These are phyloP conservation scores for Pontederia crassipes DNA, from an alignment of 176 grass and related monocot genomes.

Conservation along the genomic window DNA sequence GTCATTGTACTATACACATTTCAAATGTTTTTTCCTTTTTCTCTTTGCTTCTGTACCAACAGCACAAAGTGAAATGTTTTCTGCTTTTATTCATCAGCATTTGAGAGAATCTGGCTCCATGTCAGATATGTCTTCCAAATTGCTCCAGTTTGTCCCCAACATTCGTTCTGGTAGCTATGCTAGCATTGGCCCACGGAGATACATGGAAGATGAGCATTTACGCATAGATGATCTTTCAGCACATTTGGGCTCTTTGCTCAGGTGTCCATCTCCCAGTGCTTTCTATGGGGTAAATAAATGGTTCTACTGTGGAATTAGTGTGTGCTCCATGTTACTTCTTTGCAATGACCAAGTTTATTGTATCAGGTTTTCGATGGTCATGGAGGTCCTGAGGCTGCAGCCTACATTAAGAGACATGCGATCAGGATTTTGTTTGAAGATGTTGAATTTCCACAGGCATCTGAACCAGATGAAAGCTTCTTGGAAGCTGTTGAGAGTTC, in stretches of 20 bases:
- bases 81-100: background rate
- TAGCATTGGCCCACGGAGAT: slow-evolving; percentile 13
- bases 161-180: slow-evolving; percentile 18
- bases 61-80: too few relatives aligned
- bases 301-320: background rate
- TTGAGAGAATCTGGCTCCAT: background rate
- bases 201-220: slow-evolving; percentile 16
- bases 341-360: background rate
- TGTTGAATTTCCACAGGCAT: slow-evolving; percentile 9
- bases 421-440: slow-evolving; percentile 15
- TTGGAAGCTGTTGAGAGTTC: slow-evolving; percentile 6
- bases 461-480: slow-evolving; percentile 1
- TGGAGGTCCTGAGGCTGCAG: slow-evolving; percentile 12
- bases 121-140: background rate
- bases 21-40: too few relatives aligned
- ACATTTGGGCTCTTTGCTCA: slow-evolving; percentile 6
- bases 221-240: slow-evolving; percentile 13
- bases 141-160: slow-evolving; percentile 7
- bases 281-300: slow-evolving; percentile 9
- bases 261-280: background rate
- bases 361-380: slow-evolving; percentile 12
- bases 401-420: slow-evolving; percentile 13
- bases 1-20: too few relatives aligned
- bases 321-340: background rate
- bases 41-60: too few relatives aligned